phyloP scores from a whole-genome alignment of 345 rosid genomes.

The Gossypium raimondii region DNA sequence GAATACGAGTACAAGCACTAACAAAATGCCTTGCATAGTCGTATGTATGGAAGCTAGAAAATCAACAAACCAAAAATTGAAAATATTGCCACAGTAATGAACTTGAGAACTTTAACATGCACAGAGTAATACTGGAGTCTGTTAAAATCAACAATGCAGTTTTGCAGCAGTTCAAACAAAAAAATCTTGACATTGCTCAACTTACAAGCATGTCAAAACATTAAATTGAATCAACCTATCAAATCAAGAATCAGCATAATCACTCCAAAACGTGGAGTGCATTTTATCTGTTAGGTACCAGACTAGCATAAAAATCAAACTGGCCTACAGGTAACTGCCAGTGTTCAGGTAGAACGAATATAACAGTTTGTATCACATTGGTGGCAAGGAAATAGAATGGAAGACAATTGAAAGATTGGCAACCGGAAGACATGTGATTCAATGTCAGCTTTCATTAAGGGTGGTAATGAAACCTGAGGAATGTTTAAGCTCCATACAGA shows the following conservation, averaged over 20 bases:
- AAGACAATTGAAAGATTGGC: no score
- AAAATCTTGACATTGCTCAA: neutral
- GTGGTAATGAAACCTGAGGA: neutral
- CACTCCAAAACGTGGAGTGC: no score
- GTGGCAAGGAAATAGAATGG: no score
- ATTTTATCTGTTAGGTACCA: no score
- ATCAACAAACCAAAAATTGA: conserved; percentile 4
- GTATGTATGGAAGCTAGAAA: conserved; percentile 50
- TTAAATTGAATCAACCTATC: neutral
- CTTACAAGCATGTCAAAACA: conserved; percentile 7
- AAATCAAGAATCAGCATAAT: no score
- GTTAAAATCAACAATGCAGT: neutral
- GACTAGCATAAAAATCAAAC: no score
- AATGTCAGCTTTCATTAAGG: neutral
- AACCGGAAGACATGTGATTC: no score
- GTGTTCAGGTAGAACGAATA: no score
- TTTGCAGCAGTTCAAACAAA: neutral
- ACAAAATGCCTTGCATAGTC: conserved; percentile 64
- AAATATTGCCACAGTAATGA: neutral
- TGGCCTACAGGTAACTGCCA: no score
- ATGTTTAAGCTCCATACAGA: neutral
- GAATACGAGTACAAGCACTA: conserved; percentile 60
- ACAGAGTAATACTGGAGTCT: neutral
- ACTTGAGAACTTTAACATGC: neutral
- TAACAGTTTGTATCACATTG: no score